Evolutionary conservation across 768 basidiomycete genomes (phyloP), one percentile per base, ranked within the genome.

Genomic region (Punctularia strigosozonata): DNA sequence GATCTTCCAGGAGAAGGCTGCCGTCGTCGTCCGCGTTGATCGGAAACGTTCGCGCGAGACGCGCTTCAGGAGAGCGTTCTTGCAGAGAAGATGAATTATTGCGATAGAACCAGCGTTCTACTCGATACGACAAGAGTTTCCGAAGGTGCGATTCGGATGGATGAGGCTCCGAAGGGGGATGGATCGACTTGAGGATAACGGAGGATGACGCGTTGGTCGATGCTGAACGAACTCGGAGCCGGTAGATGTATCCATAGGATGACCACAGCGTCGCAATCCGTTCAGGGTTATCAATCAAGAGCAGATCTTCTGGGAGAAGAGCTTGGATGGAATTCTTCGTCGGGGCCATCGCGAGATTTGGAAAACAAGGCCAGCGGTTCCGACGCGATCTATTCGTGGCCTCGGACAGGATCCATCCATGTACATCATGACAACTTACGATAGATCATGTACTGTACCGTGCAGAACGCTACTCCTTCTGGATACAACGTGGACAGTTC

Each of bases 231-330:
- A 47, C 37, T 15, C 36, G 24, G 12, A 47, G 39, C 12, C 46
- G 46, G 32, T 47, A 26, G 22, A 44, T 44, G 35, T 44, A 24
- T 17, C 46, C 46, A 24, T 47, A 47, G 36, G 40, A 36, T 19
- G 43, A 47, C 46, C 46, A 47, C 20, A 47, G 46, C 6, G 46
- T 42, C 14, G 46, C 43, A 18, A 47, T 33, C 23, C 36, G 43
- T n/a, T n/a, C n/a, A n/a, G n/a, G n/a, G n/a, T n/a, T n/a, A n/a
- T n/a, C n/a, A n/a, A n/a, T n/a, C n/a, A n/a, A n/a, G n/a, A n/a
- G n/a, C n/a, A n/a, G n/a, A n/a, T n/a, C n/a, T n/a, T n/a, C n/a
- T n/a, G n/a, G n/a, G n/a, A n/a, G n/a, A n/a, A n/a, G n/a, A n/a
- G n/a, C n/a, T n/a, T n/a, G n/a, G n/a, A n/a, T n/a, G n/a, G n/a